phyloP scores from a whole-genome alignment of 305 asterid species.

The Fraxinus nigra region DNA sequence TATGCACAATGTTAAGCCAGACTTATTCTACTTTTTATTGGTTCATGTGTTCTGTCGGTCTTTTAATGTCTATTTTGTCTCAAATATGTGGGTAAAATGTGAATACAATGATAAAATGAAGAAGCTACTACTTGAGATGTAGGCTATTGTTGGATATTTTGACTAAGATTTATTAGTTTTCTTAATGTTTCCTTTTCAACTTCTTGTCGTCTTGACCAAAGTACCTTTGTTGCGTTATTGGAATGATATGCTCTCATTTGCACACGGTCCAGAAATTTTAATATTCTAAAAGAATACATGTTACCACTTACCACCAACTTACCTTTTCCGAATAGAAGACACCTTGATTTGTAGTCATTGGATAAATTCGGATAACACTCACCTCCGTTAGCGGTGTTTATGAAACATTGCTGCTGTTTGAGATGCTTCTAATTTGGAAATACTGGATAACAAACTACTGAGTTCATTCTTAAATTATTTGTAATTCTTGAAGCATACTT shows the following conservation, averaged over 20 bases:
- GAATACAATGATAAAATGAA: not conserved
- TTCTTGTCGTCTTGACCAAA: not conserved
- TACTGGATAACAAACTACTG: not conserved
- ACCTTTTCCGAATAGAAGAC: not conserved
- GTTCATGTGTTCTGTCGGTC: not conserved
- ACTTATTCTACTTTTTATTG: not conserved
- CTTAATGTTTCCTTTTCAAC: not conserved
- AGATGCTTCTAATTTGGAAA: not conserved
- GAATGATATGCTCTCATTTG: not conserved
- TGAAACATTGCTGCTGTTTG: slow-evolving; percentile 1
- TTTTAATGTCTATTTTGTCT: not conserved
- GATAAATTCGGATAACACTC: not conserved
- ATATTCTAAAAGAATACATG: not conserved
- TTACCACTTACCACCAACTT: not conserved
- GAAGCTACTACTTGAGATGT: slow-evolving; percentile 1
- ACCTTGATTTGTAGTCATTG: not conserved
- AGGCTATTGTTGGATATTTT: not conserved
- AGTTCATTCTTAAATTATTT: slow-evolving; percentile 1
- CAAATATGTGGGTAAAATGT: not conserved
- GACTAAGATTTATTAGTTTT: not conserved
- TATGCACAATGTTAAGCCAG: not conserved
- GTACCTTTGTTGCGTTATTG: not conserved
- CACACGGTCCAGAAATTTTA: not conserved
- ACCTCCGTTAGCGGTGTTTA: not conserved
- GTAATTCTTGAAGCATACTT: slow-evolving; percentile 12